Conservation (phyloP, 805 yeast species). For the Saccharomyces mikatae region DNA sequence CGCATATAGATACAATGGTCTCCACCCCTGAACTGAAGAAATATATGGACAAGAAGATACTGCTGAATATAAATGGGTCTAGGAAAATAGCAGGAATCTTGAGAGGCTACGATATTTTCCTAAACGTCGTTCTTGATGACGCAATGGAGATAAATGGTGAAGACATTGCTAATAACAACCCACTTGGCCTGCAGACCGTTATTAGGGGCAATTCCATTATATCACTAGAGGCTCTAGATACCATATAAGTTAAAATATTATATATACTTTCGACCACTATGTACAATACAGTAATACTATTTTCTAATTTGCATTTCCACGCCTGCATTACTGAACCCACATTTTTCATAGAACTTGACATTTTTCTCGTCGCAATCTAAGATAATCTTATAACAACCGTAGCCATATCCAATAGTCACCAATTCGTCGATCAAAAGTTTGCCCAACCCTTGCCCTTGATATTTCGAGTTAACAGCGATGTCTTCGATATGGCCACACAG, state of each 20-base stretch:
- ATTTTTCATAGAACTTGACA: slow-evolving; percentile 78
- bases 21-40: slow-evolving; percentile 56
- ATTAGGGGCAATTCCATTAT: slow-evolving; percentile 74
- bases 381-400: slow-evolving; percentile 81
- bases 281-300: neutral
- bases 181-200: slow-evolving; percentile 58
- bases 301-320: slow-evolving; percentile 57
- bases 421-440: slow-evolving; percentile 53
- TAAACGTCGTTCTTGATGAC: slow-evolving; percentile 64
- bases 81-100: slow-evolving; percentile 73
- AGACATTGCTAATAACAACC: slow-evolving; percentile 37
- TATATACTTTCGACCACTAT: slow-evolving; percentile 3
- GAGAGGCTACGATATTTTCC: slow-evolving; percentile 76
- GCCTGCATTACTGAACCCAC: slow-evolving; percentile 65
- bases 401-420: slow-evolving; percentile 46
- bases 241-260: slow-evolving; percentile 16
- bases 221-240: slow-evolving; percentile 48
- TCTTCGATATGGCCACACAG: slow-evolving; percentile 92
- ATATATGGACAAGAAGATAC: slow-evolving; percentile 69
- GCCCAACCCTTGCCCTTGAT: slow-evolving; percentile 84
- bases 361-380: slow-evolving; percentile 83
- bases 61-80: slow-evolving; percentile 69
- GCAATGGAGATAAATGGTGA: slow-evolving; percentile 52
- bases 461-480: slow-evolving; percentile 64
- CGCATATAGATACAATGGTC: slow-evolving; percentile 34